Evolutionary conservation across 768 basidiomycete species (phyloP).

Genomic region (Coprinopsis sp.): DNA sequence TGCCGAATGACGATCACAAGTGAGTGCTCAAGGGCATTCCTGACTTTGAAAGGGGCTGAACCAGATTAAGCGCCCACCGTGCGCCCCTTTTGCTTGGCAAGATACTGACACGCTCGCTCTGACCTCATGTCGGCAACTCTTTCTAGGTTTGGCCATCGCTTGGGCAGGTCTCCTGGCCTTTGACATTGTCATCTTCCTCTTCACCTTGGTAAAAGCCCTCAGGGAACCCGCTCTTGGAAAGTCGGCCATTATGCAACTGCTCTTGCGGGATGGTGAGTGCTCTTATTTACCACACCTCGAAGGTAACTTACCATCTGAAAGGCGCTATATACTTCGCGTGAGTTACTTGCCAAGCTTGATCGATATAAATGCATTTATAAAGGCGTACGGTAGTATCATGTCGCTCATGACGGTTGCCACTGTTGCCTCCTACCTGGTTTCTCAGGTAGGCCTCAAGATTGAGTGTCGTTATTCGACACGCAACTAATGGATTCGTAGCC

Average conservation of each 20-base stretch:
- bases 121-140: neutral
- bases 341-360: slow-evolving; percentile 1
- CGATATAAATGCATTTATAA: neutral
- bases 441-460: neutral
- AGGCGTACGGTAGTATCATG: slow-evolving; percentile 14
- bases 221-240: slow-evolving; percentile 15
- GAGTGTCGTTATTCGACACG: neutral
- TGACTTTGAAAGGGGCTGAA: too few relatives aligned
- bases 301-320: slow-evolving; percentile 8
- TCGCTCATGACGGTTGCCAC: slow-evolving; percentile 12
- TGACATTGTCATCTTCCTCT: slow-evolving; percentile 35
- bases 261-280: slow-evolving; percentile 40
- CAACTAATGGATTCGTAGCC: slow-evolving; percentile 7
- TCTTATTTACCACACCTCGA: neutral
- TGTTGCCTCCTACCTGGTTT: slow-evolving; percentile 14
- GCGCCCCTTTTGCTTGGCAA: too few relatives aligned
- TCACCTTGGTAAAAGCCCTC: slow-evolving; percentile 37
- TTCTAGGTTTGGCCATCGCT: slow-evolving; percentile 28
- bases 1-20: too few relatives aligned
- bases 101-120: too few relatives aligned
- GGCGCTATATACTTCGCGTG: slow-evolving; percentile 42
- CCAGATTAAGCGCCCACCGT: too few relatives aligned
- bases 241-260: slow-evolving; percentile 22
- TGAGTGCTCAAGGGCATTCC: too few relatives aligned
- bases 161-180: slow-evolving; percentile 39